These are phyloP conservation scores for Suillus clintonianus DNA, from an alignment of 768 basidiomycete species.

Conservation along the genomic window DNA sequence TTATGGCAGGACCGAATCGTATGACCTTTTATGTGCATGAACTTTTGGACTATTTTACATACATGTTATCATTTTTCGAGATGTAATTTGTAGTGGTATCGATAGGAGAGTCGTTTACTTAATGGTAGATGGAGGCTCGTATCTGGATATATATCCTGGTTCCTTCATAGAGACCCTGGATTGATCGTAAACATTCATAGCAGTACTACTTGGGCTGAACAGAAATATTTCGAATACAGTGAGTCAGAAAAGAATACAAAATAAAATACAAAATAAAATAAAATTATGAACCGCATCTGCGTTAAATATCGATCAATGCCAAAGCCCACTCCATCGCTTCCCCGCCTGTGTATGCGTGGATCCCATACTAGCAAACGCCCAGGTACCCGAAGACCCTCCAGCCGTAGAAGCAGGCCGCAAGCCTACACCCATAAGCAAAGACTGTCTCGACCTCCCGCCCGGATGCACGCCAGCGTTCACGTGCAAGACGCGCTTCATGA, in stretches of 20 bases:
- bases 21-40: not conserved
- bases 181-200: not conserved
- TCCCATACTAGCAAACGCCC: conserved; percentile 20
- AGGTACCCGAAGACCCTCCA: conserved; percentile 14
- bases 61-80: not conserved
- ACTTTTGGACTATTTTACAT: not conserved
- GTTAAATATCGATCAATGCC: conserved; percentile 13
- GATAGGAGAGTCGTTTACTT: not conserved
- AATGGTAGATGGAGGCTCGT: not conserved
- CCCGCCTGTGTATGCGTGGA: conserved; percentile 5
- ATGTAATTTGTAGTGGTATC: conserved; percentile 3
- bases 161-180: not conserved
- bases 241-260: not conserved
- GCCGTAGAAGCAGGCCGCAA: conserved; percentile 1
- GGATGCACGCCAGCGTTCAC: conserved; percentile 6
- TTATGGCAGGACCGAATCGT: not conserved
- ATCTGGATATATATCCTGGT: not conserved
- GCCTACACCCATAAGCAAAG: conserved; percentile 4
- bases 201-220: not conserved
- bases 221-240: not conserved
- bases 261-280: not conserved
- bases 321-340: conserved; percentile 25
- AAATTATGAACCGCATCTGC: not conserved
- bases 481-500: conserved; percentile 23
- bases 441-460: conserved; percentile 1